These are phyloP conservation scores for Rhipidocladum racemiflorum DNA, from an alignment of 176 grass and related monocot genomes.

Conservation along the genomic window DNA sequence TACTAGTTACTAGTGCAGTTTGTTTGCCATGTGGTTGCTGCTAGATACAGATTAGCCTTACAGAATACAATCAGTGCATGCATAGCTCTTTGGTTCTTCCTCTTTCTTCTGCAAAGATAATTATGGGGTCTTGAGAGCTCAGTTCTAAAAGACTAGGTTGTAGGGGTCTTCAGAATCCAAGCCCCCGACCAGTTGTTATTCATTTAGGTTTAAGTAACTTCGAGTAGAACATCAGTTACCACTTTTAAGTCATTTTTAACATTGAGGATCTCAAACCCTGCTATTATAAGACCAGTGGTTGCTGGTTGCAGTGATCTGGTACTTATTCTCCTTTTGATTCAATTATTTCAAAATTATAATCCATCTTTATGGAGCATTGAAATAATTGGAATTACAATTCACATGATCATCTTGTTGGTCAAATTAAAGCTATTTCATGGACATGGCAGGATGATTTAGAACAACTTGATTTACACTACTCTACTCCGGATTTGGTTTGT, in stretches of 20 bases:
- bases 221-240: not conserved
- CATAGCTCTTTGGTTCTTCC: not conserved
- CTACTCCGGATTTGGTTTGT: not conserved
- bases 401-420: not conserved
- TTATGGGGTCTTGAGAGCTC: not conserved
- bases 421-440: not conserved
- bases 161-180: not conserved
- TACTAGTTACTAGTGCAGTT: not conserved
- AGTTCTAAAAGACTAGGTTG: not conserved
- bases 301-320: too few relatives aligned
- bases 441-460: not conserved
- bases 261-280: not conserved
- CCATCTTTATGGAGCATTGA: not conserved
- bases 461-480: not conserved
- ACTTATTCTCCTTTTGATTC: not conserved
- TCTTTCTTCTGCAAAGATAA: not conserved
- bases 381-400: not conserved
- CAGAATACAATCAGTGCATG: not conserved
- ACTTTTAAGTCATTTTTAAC: not conserved
- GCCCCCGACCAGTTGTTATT: not conserved
- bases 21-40: not conserved
- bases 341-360: not conserved
- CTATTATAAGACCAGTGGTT: not conserved
- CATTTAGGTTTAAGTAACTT: not conserved
- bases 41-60: not conserved